Evolutionary conservation across 306 rosid genomes (phyloP).

Genomic region (Vicia sativa): DNA sequence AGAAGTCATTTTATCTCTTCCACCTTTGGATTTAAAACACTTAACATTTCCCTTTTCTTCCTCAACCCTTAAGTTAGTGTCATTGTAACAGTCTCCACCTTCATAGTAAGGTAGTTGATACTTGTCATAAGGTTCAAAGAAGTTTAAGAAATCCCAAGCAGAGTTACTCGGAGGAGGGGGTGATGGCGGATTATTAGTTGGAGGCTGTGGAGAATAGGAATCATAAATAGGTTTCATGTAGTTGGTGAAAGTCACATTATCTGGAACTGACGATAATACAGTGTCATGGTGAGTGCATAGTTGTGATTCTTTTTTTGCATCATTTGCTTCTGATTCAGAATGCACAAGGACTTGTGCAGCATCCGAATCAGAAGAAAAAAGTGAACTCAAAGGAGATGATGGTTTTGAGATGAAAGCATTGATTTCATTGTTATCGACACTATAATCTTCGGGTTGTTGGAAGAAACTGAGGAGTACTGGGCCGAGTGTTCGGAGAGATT

Average conservation of each 20-base stretch:
- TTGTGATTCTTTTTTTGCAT: slow-evolving; percentile 37
- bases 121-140: slow-evolving; percentile 75
- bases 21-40: slow-evolving; percentile 7
- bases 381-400: slow-evolving; percentile 31
- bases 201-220: slow-evolving; percentile 53
- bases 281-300: slow-evolving; percentile 24
- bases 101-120: slow-evolving; percentile 52
- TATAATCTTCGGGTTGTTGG: slow-evolving; percentile 33
- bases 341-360: slow-evolving; percentile 32
- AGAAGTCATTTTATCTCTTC: background rate
- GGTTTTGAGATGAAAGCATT: slow-evolving; percentile 1
- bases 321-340: slow-evolving; percentile 48
- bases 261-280: slow-evolving; percentile 26
- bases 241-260: slow-evolving; percentile 35
- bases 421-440: too few species aligned
- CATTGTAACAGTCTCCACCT: slow-evolving; percentile 1
- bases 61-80: slow-evolving; percentile 1
- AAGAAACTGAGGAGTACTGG: slow-evolving; percentile 67
- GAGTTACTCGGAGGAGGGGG: slow-evolving; percentile 67
- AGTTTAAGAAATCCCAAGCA: slow-evolving; percentile 80
- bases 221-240: slow-evolving; percentile 33
- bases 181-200: slow-evolving; percentile 33
- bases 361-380: slow-evolving; percentile 49
- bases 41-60: slow-evolving; percentile 36
- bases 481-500: slow-evolving; percentile 61